Conservation (phyloP, 768 basidiomycete species). For the Pisolithus tinctorius region DNA sequence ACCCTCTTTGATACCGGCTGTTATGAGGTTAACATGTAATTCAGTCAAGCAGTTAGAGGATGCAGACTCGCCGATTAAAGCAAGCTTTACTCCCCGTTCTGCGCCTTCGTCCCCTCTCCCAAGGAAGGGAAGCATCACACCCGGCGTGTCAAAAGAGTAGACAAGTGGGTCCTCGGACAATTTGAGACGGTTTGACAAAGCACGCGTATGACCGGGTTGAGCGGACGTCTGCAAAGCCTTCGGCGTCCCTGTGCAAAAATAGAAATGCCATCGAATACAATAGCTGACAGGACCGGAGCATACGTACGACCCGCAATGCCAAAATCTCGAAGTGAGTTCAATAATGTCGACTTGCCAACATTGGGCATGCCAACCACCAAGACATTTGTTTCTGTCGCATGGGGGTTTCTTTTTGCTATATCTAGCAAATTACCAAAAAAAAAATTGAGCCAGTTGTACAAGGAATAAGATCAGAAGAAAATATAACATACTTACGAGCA, state of each 20-base stretch:
- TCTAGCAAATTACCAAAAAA: conserved; percentile 32
- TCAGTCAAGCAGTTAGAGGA: neutral
- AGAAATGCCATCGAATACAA: conserved; percentile 1
- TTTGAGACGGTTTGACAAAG: conserved; percentile 84
- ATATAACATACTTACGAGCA: conserved; percentile 65
- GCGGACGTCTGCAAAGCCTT: conserved; percentile 89
- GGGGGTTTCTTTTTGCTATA: conserved; percentile 61
- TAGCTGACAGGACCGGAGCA: conserved; percentile 3
- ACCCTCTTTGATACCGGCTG: conserved; percentile 92
- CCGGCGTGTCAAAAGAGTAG: conserved; percentile 94
- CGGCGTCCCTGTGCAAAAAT: conserved; percentile 48
- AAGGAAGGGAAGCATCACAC: conserved; percentile 94
- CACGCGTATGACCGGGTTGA: conserved; percentile 85
- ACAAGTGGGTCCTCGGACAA: conserved; percentile 74
- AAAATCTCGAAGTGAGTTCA: conserved; percentile 83
- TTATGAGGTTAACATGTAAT: conserved; percentile 8
- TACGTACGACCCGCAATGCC: conserved; percentile 82
- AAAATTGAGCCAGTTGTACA: neutral
- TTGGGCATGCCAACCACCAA: conserved; percentile 98
- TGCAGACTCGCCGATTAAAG: conserved; percentile 74
- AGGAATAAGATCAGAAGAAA: neutral
- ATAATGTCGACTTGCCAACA: conserved; percentile 91
- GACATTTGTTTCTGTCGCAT: conserved; percentile 76
- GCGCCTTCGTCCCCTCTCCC: conserved; percentile 81
- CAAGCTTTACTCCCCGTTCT: conserved; percentile 89